Evolutionary conservation across 331 rosid genomes (phyloP).

Genomic region (Malus hybrid): DNA sequence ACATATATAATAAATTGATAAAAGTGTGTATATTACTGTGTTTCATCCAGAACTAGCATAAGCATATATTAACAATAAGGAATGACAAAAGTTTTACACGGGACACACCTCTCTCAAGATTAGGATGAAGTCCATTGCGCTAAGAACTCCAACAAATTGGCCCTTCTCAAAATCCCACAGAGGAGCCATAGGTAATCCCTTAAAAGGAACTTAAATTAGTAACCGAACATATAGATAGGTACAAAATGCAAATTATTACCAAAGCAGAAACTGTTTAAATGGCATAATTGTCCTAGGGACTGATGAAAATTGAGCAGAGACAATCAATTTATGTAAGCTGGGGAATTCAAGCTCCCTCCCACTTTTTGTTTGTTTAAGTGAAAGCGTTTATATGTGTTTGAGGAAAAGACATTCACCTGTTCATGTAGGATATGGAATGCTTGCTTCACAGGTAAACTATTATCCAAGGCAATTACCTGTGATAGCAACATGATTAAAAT

Average conservation of each 20-base stretch:
- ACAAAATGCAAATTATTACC: constrained; percentile 13
- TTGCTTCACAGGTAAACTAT: constrained; percentile 83
- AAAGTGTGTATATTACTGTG: not conserved
- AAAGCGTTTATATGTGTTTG: not conserved
- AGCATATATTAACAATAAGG: not conserved
- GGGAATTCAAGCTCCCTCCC: not conserved
- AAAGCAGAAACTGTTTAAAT: constrained; percentile 1
- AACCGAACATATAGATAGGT: constrained; percentile 3
- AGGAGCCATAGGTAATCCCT: constrained; percentile 92
- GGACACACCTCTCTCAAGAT: constrained; percentile 80
- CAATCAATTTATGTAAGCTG: not conserved
- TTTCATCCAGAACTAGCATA: not conserved
- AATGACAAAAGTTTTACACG: not conserved
- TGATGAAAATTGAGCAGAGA: not conserved
- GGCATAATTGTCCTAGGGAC: not conserved
- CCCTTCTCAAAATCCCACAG: constrained; percentile 79
- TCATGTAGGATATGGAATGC: constrained; percentile 90
- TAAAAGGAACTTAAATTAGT: constrained; percentile 27
- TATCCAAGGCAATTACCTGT: constrained; percentile 83
- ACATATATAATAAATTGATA: not conserved
- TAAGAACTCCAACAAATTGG: constrained; percentile 85
- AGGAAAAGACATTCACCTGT: constrained; percentile 44
- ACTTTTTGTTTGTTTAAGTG: not conserved
- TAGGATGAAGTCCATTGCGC: constrained; percentile 88
- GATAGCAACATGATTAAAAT: constrained; percentile 17